These are phyloP conservation scores for Zizania latifolia DNA, from an alignment of 176 grass and related monocot species.

Conservation along the genomic window DNA sequence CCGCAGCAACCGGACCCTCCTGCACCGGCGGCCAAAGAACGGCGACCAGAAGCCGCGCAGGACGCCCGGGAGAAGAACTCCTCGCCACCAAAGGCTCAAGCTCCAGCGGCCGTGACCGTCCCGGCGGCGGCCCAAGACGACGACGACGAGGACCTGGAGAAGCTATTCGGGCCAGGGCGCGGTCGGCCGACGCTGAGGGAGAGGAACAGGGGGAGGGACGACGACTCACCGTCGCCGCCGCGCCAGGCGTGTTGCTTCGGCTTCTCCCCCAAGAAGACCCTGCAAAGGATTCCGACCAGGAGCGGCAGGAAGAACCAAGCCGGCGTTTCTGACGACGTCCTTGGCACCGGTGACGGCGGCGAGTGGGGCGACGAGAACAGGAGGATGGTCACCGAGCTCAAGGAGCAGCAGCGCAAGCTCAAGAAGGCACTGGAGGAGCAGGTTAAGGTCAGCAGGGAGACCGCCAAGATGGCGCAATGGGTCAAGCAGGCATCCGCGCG, in stretches of 20 bases:
- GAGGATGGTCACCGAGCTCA: slow-evolving; percentile 43
- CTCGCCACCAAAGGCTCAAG: neutral
- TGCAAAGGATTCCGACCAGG: neutral
- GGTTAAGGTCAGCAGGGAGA: slow-evolving; percentile 65
- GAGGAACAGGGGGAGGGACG: slow-evolving; percentile 14
- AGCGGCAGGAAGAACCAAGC: slow-evolving; percentile 33
- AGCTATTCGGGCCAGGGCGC: slow-evolving; percentile 31
- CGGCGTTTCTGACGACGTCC: slow-evolving; percentile 1
- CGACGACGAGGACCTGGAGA: slow-evolving; percentile 24
- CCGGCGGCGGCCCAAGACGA: neutral
- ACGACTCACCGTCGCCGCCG: slow-evolving; percentile 16
- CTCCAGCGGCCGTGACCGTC: neutral
- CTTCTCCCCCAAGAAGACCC: slow-evolving; percentile 58
- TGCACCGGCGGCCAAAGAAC: neutral
- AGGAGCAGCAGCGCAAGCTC: slow-evolving; percentile 67
- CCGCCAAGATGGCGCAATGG: slow-evolving; percentile 61
- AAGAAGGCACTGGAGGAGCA: slow-evolving; percentile 83
- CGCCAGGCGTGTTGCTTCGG: slow-evolving; percentile 69
- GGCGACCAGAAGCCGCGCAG: neutral
- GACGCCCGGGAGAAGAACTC: neutral
- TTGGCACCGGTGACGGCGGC: slow-evolving; percentile 19
- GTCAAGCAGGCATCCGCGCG: slow-evolving; percentile 68
- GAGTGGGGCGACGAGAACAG: slow-evolving; percentile 59
- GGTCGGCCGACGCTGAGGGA: slow-evolving; percentile 28
- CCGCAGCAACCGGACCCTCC: neutral